A percentile compares a stretch with the other conserved stretches of the same genome.
Conservation (phyloP, 2,329 filamentous ascomycete species). For the Xylariales sp. region DNA sequence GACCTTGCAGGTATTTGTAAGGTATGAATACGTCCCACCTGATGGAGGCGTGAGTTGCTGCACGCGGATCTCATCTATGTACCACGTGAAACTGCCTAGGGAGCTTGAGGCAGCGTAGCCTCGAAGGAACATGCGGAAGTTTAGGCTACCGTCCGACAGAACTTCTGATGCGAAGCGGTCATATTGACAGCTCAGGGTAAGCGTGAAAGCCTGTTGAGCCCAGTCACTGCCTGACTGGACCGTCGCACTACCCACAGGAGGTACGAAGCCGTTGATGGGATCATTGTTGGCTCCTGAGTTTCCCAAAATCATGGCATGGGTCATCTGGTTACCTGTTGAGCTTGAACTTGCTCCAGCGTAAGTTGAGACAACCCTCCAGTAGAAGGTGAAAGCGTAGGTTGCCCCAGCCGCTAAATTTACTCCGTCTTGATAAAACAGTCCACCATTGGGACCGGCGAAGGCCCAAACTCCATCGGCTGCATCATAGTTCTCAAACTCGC, state of each 20-base stretch:
- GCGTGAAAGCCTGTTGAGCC: not conserved
- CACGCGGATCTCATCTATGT: constrained; percentile 1
- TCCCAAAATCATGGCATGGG: not conserved
- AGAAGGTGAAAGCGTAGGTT: constrained; percentile 2
- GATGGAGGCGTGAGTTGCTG: not conserved
- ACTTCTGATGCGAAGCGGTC: not conserved
- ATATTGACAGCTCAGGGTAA: not conserved
- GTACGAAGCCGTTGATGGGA: not conserved
- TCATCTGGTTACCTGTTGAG: constrained; percentile 1
- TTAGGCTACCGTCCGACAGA: not conserved
- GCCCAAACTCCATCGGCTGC: not conserved
- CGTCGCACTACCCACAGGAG: not conserved
- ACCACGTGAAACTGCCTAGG: not conserved
- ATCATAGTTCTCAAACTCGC: constrained; percentile 2
- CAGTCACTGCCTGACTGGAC: not conserved
- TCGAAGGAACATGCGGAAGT: constrained; percentile 4
- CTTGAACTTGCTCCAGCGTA: not conserved
- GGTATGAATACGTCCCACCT: not conserved
- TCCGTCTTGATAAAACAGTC: not conserved
- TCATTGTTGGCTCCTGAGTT: not conserved
- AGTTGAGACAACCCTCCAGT: not conserved
- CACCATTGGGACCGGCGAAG: not conserved
- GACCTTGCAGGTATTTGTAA: not conserved
- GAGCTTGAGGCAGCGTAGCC: not conserved
- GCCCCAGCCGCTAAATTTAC: not conserved